Evolutionary conservation across 805 yeast species (phyloP).

Genomic region (Groenewaldozyma salmanticensis): DNA sequence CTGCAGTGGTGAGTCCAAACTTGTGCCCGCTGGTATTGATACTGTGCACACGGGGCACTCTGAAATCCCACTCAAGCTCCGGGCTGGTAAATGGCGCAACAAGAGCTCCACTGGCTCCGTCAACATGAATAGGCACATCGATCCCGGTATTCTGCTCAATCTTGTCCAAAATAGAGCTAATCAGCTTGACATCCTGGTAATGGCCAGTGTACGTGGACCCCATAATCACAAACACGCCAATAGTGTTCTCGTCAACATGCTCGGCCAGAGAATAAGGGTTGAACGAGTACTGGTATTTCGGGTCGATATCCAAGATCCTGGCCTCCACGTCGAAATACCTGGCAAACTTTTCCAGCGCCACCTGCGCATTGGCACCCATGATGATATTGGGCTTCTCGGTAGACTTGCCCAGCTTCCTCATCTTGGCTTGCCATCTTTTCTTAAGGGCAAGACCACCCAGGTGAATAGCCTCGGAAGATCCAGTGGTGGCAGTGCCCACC

Average conservation of each 20-base stretch:
- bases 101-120: conserved; percentile 88
- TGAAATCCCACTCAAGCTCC: conserved; percentile 74
- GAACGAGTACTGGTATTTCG: conserved; percentile 51
- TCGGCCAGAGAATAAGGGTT: conserved; percentile 52
- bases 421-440: conserved; percentile 71
- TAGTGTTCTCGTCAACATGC: conserved; percentile 79
- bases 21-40: conserved; percentile 91
- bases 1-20: conserved; percentile 84
- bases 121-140: conserved; percentile 79
- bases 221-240: conserved; percentile 78
- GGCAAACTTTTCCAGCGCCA: conserved; percentile 89
- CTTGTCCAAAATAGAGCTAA: conserved; percentile 57
- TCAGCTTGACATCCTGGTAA: conserved; percentile 63
- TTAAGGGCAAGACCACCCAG: conserved; percentile 90
- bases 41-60: conserved; percentile 63
- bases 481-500: conserved; percentile 86
- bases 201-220: conserved; percentile 95
- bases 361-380: conserved; percentile 91
- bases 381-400: conserved; percentile 61
- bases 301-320: conserved; percentile 58
- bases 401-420: conserved; percentile 35
- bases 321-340: conserved; percentile 88
- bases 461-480: conserved; percentile 90
- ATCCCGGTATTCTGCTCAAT: conserved; percentile 56
- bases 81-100: conserved; percentile 80